Evolutionary conservation across 2,329 filamentous ascomycete genomes (phyloP), one percentile per base, ranked within the genome.

Genomic region (Cordyceps fumosorosea): DNA sequence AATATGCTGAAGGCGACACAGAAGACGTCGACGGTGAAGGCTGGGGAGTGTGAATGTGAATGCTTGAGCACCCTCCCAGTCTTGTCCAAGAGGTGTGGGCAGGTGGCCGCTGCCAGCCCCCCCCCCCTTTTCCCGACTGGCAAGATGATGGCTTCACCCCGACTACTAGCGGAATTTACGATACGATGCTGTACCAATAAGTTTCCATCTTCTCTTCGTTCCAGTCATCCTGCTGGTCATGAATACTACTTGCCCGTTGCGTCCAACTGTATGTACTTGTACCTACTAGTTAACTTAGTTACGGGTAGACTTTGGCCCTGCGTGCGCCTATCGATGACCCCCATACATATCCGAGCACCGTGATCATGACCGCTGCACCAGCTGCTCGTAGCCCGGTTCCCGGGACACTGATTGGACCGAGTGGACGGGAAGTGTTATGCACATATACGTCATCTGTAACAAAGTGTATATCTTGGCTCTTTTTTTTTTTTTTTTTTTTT

Each of bases 181-280:
- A 62, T 62, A 62, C 60, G 60, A 62, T 62, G 60, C 60, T 62
- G 60, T 58, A 29, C 5, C 29, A 29, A 7, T 7, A 58, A 48
- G 60, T 53, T 62, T 61, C 44, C 34, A 16, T 37, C 29, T 7
- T 29, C 5, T 1, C 34, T 16, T 53, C 22, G 26, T 55, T 42
- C 42, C 58, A 45, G 26, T 37, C 37, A 60, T 50, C 11, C 14
- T 29, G 47, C 22, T 11, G 20, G 56, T 53, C 56, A 34, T 51
- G 56, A 14, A 37, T 37, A 14, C 34, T 60, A 34, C 48, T 22
- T 34, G 22, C 16, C 20, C 44, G 20, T 12, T 44, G 16, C 20
- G 6, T 47, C n/a, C 10, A 47, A 7, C 5, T 8, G 18, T 8
- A 45, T 16, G 16, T 18, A 20, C n/a, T 22, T 20, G 44, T 47